phyloP scores from a whole-genome alignment of 2,329 filamentous ascomycete genomes.

The Pseudofabraea citricarpa region DNA sequence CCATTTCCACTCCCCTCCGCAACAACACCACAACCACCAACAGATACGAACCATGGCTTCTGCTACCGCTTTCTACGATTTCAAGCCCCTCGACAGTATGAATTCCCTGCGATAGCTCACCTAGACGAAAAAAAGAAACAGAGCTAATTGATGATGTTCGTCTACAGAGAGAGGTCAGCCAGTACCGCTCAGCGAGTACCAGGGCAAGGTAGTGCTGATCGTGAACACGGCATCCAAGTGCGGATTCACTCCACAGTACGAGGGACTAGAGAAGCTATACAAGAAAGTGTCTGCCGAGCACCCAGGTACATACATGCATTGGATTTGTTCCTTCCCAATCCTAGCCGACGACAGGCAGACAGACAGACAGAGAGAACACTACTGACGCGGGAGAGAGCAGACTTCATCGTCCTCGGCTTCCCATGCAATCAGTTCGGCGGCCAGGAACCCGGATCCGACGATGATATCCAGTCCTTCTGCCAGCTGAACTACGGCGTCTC shows the following conservation, averaged over 20 bases:
- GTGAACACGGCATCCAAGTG: constrained; percentile 99
- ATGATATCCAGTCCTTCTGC: constrained; percentile 81
- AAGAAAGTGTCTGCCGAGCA: constrained; percentile 48
- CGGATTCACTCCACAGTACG: constrained; percentile 96
- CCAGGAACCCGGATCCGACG: constrained; percentile 77
- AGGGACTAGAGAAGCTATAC: constrained; percentile 86
- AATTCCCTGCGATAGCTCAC: no score
- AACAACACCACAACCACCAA: background rate
- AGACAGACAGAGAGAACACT: no score
- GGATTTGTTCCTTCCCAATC: constrained; percentile 30
- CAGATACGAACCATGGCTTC: constrained; percentile 50
- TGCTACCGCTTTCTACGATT: constrained; percentile 73
- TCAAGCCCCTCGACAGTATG: constrained; percentile 77
- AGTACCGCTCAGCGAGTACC: constrained; percentile 65
- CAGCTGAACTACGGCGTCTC: constrained; percentile 90
- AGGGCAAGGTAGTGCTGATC: constrained; percentile 89
- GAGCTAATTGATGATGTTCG: background rate
- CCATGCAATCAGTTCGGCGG: constrained; percentile 96
- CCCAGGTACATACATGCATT: background rate
- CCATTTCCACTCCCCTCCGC: no score
- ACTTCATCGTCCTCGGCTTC: constrained; percentile 89
- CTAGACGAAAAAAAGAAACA: no score
- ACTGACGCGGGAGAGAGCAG: no score
- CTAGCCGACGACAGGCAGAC: no score
- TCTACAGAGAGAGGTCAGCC: constrained; percentile 67